These are phyloP conservation scores for Fusarium pseudoanthophilum DNA, from an alignment of 2,329 filamentous ascomycete genomes.

Conservation along the genomic window DNA sequence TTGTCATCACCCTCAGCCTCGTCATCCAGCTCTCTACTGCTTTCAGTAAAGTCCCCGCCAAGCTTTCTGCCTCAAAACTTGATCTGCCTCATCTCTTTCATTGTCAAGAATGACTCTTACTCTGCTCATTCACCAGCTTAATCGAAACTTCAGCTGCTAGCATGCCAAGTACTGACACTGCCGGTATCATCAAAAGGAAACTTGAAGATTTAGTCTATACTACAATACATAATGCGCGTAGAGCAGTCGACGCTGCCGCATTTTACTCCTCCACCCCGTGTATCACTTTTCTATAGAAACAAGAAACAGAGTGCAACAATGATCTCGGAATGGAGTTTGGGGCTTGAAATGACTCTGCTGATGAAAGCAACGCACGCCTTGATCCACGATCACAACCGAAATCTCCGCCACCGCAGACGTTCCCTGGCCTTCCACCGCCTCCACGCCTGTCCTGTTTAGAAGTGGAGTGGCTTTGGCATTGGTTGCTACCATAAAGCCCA, in stretches of 20 bases:
- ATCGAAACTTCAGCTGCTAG: background rate
- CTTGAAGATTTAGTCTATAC: accelerated
- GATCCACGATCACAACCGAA: background rate
- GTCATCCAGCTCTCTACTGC: background rate
- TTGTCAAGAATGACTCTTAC: no score
- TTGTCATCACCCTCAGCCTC: accelerated
- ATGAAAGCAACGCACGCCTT: no score
- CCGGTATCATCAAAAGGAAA: accelerated
- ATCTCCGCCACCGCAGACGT: background rate
- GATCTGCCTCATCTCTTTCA: accelerated
- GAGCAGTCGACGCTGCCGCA: accelerated
- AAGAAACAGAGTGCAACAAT: no score
- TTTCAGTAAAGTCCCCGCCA: accelerated
- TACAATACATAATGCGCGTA: accelerated
- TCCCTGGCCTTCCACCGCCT: background rate
- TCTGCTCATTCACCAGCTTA: no score
- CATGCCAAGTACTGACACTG: accelerated
- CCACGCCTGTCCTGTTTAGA: background rate
- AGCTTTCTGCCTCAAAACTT: background rate
- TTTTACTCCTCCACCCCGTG: no score
- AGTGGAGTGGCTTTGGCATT: no score
- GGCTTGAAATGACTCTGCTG: no score
- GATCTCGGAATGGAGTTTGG: no score
- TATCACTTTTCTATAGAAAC: no score
- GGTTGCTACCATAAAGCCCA: no score